phyloP scores from a whole-genome alignment of 2,329 filamentous ascomycete species.

The Daldinia eschscholtzii region DNA sequence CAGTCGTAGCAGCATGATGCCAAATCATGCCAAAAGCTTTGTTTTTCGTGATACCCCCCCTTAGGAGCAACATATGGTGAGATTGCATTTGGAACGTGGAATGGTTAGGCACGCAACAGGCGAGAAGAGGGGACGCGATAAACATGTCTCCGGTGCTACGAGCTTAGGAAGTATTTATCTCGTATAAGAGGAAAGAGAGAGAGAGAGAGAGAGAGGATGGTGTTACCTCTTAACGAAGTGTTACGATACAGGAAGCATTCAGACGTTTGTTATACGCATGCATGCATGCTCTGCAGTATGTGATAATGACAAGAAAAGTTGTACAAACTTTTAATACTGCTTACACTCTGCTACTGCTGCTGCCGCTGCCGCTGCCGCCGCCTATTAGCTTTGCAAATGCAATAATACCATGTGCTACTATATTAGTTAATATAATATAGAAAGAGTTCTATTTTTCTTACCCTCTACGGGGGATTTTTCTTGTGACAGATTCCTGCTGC shows the following conservation, averaged over 20 bases:
- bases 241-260: conserved; percentile 40
- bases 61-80: conserved; percentile 30
- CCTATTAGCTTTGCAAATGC: conserved; percentile 19
- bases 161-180: conserved; percentile 18
- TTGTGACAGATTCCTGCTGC: neutral
- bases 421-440: conserved; percentile 35
- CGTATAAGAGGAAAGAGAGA: conserved; percentile 10
- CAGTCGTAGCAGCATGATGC: conserved; percentile 23
- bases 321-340: conserved; percentile 41
- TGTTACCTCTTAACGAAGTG: conserved; percentile 35
- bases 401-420: conserved; percentile 25
- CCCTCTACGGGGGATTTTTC: neutral
- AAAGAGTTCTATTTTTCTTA: conserved; percentile 8
- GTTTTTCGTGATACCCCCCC: conserved; percentile 41
- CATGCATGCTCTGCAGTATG: conserved; percentile 41
- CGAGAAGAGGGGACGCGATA: conserved; percentile 2
- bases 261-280: conserved; percentile 18
- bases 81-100: conserved; percentile 36
- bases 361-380: neutral
- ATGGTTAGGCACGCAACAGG: conserved; percentile 29
- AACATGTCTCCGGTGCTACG: conserved; percentile 31
- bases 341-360: conserved; percentile 23
- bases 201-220: neutral
- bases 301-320: conserved; percentile 43
- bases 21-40: conserved; percentile 22